Evolutionary conservation across 1,139 yeast genomes (phyloP).

Genomic region (Nakaseomyces kungkrabaensis): DNA sequence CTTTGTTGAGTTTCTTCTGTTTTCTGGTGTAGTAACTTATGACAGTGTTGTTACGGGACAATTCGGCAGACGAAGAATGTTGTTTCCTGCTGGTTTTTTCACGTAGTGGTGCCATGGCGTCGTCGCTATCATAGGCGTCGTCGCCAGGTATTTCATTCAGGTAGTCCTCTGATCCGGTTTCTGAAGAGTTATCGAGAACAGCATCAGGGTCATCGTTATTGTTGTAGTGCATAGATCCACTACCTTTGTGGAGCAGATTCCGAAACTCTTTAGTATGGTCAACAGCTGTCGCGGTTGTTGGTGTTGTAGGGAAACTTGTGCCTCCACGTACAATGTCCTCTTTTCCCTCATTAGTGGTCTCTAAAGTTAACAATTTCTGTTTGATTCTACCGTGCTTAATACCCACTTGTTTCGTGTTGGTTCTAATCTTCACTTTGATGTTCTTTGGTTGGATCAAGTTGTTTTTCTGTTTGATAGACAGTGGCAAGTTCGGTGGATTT

Average conservation of each 20-base stretch:
- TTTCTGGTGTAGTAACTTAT: slow-evolving; percentile 28
- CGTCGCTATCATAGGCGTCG: slow-evolving; percentile 30
- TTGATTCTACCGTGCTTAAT: slow-evolving; percentile 31
- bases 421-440: slow-evolving; percentile 28
- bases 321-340: slow-evolving; percentile 1
- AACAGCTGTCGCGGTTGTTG: slow-evolving; percentile 11
- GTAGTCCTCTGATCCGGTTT: slow-evolving; percentile 15
- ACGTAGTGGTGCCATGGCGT: slow-evolving; percentile 28
- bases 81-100: slow-evolving; percentile 11
- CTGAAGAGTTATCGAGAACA: slow-evolving; percentile 8
- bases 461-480: slow-evolving; percentile 26
- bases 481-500: slow-evolving; percentile 29
- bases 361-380: slow-evolving; percentile 27
- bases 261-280: slow-evolving; percentile 29
- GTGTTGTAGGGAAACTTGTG: slow-evolving; percentile 17
- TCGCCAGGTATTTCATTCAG: slow-evolving; percentile 29
- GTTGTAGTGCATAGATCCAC: slow-evolving; percentile 3
- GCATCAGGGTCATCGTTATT: slow-evolving; percentile 7
- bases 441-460: slow-evolving; percentile 28
- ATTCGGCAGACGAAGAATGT: slow-evolving; percentile 4
- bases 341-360: slow-evolving; percentile 24
- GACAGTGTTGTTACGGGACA: slow-evolving; percentile 24
- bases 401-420: slow-evolving; percentile 29
- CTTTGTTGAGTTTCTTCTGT: slow-evolving; percentile 20
- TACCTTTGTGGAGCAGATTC: slow-evolving; percentile 19